Evolutionary conservation across 2,329 filamentous ascomycete species (phyloP), one percentile per base, ranked within the genome.

Genomic region (Colletotrichum ledebouriae): DNA sequence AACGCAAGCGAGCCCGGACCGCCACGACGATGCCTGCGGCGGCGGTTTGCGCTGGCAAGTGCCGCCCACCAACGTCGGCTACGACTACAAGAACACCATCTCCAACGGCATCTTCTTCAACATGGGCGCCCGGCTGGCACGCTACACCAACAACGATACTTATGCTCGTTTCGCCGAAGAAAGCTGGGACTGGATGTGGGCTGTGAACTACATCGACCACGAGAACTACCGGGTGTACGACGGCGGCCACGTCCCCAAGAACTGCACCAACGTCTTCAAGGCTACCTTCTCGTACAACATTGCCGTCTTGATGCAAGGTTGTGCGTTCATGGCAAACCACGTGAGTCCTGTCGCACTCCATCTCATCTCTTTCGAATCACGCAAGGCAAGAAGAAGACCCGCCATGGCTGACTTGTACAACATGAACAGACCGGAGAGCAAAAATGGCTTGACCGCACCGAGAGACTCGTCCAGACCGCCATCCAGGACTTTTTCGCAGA

Each of bases 1-100:
- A 72, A 84, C 84, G 1, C 81, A 84, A 59, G 86, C 85, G 2
- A 76, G 75, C 20, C 79, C 82, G 2, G 84, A 88, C 52, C 90
- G 90, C 81, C 89, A 92, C 73, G 83, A 83, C 9, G 77, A 81
- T 0, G 78, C 78, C 0, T 84, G 83, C 17, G 87, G 86, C 65
- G 77, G 77, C 20, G 92, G 92, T 20, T 78, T 94, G 70, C 85
- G 91, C 72, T 94, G 91, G 91, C 92, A 95, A 81, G 92, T 95
- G 69, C 93, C 89, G 71, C 82, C 86, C 6, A 89, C 90, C 73
- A 94, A 94, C 76, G 85, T 84, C 52, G 93, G 92, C 39, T 95
- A 92, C 77, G 85, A 90, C 74, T 94, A 94, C 83, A 96, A 90
- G 77, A 90, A 90, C 78, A 78, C 83, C 67, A 85, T 89, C 65